phyloP scores from a whole-genome alignment of 176 grass and related monocot species.

The Triticum turgidum region DNA sequence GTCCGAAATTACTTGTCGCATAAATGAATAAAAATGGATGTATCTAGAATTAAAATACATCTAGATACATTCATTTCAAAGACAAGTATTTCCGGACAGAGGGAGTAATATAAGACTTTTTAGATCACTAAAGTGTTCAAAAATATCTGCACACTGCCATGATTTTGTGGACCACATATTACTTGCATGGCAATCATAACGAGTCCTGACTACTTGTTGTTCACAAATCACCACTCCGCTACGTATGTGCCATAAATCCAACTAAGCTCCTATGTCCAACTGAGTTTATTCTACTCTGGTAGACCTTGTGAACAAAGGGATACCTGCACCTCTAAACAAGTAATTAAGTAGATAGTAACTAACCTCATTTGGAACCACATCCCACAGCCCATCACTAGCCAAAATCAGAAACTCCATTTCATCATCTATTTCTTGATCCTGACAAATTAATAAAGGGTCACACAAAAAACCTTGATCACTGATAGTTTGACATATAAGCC shows the following conservation, averaged over 20 bases:
- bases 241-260: not conserved
- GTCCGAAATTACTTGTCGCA: too few relatives aligned
- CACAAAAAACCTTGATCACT: not conserved
- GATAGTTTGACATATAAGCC: not conserved
- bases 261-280: not conserved
- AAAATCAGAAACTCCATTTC: conserved; percentile 81
- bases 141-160: not conserved
- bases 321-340: not conserved
- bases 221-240: not conserved
- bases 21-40: too few relatives aligned
- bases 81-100: too few relatives aligned
- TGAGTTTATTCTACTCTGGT: not conserved
- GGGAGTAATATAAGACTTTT: too few relatives aligned
- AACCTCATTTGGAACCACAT: conserved; percentile 84
- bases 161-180: not conserved
- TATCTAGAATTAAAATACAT: too few relatives aligned
- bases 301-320: not conserved
- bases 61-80: too few relatives aligned
- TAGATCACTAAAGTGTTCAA: too few relatives aligned
- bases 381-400: conserved; percentile 93
- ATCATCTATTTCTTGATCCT: conserved; percentile 77
- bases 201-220: not conserved
- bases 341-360: conserved; percentile 9
- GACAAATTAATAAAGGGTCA: conserved; percentile 15
- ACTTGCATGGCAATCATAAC: not conserved